Percentiles rank a stretch among this genome's conserved stretches.
These are phyloP conservation scores for Whalleya microplaca DNA, from an alignment of 2,329 filamentous ascomycete species.

Conservation along the genomic window DNA sequence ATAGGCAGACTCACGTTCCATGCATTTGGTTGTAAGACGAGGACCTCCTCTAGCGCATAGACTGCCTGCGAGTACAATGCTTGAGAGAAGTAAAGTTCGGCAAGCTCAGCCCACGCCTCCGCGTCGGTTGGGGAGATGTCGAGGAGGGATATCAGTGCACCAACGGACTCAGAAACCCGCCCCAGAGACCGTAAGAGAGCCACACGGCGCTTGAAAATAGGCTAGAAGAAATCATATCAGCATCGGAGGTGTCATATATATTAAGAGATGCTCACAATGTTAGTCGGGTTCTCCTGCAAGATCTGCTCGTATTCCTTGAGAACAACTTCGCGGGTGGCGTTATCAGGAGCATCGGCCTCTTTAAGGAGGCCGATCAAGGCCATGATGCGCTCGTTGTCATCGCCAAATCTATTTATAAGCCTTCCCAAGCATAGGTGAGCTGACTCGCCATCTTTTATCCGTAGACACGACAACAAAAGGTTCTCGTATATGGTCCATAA, in stretches of 20 bases:
- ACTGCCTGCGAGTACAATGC: conserved; percentile 82
- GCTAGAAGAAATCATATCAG: conserved; percentile 49
- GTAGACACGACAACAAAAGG: conserved; percentile 80
- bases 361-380: conserved; percentile 81
- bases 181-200: conserved; percentile 78
- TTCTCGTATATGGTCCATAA: conserved; percentile 88
- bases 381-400: conserved; percentile 83
- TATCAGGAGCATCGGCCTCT: conserved; percentile 75
- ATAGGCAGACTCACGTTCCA: conserved; percentile 77
- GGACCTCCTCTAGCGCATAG: conserved; percentile 86
- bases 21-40: conserved; percentile 85
- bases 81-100: conserved; percentile 81
- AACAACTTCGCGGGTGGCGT: conserved; percentile 68
- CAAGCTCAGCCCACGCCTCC: conserved; percentile 91
- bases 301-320: conserved; percentile 79
- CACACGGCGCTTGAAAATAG: conserved; percentile 82
- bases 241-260: conserved; percentile 1
- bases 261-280: conserved; percentile 65
- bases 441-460: conserved; percentile 79
- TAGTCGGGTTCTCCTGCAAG: conserved; percentile 73
- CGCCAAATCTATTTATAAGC: conserved; percentile 79
- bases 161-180: conserved; percentile 71
- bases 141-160: conserved; percentile 73
- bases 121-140: conserved; percentile 87
- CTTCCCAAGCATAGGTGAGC: conserved; percentile 77